phyloP scores from a whole-genome alignment of 139 green algal genomes.

The Trebouxia sp. region DNA sequence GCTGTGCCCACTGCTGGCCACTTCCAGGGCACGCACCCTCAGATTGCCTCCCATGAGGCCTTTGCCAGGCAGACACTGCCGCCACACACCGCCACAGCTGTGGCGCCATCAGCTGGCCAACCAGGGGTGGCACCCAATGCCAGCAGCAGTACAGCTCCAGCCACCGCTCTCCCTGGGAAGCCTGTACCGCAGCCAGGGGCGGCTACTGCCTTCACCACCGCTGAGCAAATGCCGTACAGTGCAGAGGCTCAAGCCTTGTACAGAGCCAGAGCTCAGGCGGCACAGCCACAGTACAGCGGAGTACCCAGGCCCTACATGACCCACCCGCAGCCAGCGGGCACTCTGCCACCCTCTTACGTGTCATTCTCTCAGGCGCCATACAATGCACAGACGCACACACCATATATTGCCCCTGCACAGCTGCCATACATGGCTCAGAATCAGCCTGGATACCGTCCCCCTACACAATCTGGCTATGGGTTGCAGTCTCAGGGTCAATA shows the following conservation, averaged over 20 bases:
- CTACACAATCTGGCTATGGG: background rate
- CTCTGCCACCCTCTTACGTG: background rate
- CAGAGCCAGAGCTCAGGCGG: background rate
- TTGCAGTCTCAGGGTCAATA: background rate
- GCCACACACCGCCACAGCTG: background rate
- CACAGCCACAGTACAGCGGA: background rate
- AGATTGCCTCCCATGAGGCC: background rate
- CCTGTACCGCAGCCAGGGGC: background rate
- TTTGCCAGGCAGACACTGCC: background rate
- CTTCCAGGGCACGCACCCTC: background rate
- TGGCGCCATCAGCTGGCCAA: background rate
- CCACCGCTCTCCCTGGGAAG: background rate
- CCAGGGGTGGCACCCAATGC: background rate
- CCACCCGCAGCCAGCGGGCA: background rate
- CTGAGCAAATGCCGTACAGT: background rate
- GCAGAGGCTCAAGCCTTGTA: slow-evolving; percentile 12
- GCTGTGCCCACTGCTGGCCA: background rate
- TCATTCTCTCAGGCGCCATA: slow-evolving; percentile 1
- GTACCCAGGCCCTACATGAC: background rate
- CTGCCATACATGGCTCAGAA: background rate
- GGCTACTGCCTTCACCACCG: background rate
- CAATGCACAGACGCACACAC: slow-evolving; percentile 18
- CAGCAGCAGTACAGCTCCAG: background rate
- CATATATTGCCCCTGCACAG: slow-evolving; percentile 8
- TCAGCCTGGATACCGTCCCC: background rate